These are phyloP conservation scores for Auricularia cornea DNA, from an alignment of 768 basidiomycete genomes.

Conservation along the genomic window DNA sequence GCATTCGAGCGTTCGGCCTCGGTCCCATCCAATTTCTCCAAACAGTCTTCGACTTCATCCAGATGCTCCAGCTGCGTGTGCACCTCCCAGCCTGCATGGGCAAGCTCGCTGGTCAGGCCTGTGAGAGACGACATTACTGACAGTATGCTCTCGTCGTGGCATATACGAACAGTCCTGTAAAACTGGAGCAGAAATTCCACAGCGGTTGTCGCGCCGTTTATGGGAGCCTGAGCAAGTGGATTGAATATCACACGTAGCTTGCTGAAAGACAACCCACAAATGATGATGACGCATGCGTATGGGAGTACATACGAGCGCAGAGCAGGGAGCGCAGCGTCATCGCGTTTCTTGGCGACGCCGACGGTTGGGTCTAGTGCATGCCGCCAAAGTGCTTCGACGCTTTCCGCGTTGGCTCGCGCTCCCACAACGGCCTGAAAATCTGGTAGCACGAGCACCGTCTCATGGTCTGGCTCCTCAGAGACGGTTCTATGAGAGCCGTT, in stretches of 20 bases:
- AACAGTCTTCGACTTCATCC: conserved; percentile 35
- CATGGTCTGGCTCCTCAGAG: conserved; percentile 50
- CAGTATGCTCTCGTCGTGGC: conserved; percentile 1
- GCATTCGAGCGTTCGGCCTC: conserved; percentile 47
- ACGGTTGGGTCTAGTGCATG: conserved; percentile 52
- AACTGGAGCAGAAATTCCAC: conserved; percentile 77
- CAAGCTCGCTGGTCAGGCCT: conserved; percentile 60
- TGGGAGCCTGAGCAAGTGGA: conserved; percentile 62
- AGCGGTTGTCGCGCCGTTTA: conserved; percentile 86
- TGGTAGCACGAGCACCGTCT: conserved; percentile 84
- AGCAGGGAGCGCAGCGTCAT: conserved; percentile 33
- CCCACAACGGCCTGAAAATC: conserved; percentile 75
- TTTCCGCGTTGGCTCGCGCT: conserved; percentile 12
- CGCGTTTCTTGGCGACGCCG: conserved; percentile 30
- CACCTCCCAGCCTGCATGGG: conserved; percentile 63
- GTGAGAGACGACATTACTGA: conserved; percentile 7
- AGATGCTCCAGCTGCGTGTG: conserved; percentile 66
- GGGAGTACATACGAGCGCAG: conserved; percentile 75
- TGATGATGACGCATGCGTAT: conserved; percentile 80
- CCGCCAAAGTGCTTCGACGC: conserved; percentile 62
- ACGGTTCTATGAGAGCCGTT: conserved; percentile 78
- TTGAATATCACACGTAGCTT: not conserved
- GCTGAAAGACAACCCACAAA: conserved; percentile 59
- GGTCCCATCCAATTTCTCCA: conserved; percentile 51
- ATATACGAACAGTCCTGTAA: conserved; percentile 56